Base-by-base conservation (phyloP, 352 stramenopile genomes). In the Pythium guiyangense region DNA sequence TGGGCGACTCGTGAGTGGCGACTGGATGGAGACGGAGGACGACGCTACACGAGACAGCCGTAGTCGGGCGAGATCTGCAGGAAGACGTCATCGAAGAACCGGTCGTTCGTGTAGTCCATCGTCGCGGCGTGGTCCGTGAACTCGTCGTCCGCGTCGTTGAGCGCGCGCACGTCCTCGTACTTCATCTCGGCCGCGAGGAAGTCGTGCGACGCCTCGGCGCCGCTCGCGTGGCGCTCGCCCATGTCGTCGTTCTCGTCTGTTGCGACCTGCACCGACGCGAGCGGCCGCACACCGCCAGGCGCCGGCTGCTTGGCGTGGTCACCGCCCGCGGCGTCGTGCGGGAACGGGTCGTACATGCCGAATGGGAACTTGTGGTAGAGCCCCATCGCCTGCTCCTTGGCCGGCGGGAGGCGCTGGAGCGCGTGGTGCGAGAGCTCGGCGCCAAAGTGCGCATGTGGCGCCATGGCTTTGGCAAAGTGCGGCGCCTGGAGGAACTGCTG, bases 51-150 rank as follows among this genome's bases (percentile, higher is more conserved):
- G 52, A 89, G 65, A 47, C 78, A 89, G 52, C 76, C 80, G 29
- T 86, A 88, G 60, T 90, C 74, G 0, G 81, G 79, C 17, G 79
- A 88, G 55, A 88, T 88, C 52, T 92, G 81, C 29, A 89, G 64
- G 56, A 88, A 90, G 18, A 92, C 73, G 50, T 92, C 73, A 67
- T 86, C 79, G 59, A 86, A 88, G 66, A 87, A 88, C 44, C 73
- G 70, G 39, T 89, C 79, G 50, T 71, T 88, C 54, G 59, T 79
- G 69, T 86, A 89, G 59, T 91, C 81, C 53, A 84, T 69, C 49
- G 82, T 70, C 31, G 50, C 78, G n/a, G 66, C 58, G 35, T 69
- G 64, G 20, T 78, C 68, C 27, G 64, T 71, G 44, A 79, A 77
- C 60, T 77, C 69, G 26, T 79, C 71, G 44, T 86, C 67, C 18